Evolutionary conservation across 1,284 basidiomycete species (phyloP).

Genomic region (Fomitopsis schrenkii): DNA sequence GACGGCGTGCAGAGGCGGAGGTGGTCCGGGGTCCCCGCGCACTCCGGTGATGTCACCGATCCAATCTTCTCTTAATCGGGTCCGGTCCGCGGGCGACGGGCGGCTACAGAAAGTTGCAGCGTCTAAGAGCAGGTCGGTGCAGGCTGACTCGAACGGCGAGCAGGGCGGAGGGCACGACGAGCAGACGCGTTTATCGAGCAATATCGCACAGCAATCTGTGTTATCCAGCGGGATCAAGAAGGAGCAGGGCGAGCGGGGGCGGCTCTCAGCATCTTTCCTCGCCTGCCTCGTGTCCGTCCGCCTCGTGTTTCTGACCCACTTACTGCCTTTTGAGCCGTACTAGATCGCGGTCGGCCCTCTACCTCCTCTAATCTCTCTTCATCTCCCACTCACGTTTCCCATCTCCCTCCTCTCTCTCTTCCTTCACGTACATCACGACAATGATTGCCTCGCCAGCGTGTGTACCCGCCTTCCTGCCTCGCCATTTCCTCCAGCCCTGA

Average conservation of each 20-base stretch:
- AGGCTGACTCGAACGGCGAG: conserved; percentile 5
- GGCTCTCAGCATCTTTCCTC: conserved; percentile 10
- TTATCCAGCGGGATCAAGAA: conserved; percentile 12
- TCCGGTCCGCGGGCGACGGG: background rate
- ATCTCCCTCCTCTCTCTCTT: conserved; percentile 4
- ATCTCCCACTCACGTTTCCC: conserved; percentile 11
- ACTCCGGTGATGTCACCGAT: background rate
- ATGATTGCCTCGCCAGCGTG: conserved; percentile 82
- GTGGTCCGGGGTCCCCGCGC: too few relatives aligned
- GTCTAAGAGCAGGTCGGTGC: background rate
- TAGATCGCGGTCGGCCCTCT: conserved; percentile 15
- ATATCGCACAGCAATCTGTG: conserved; percentile 12
- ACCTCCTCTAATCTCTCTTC: conserved; percentile 6
- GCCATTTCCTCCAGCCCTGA: conserved; percentile 26
- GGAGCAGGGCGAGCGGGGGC: conserved; percentile 3
- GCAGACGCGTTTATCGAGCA: background rate
- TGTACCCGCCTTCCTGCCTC: conserved; percentile 30
- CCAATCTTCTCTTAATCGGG: background rate
- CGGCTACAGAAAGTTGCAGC: too few relatives aligned
- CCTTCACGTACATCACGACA: conserved; percentile 13
- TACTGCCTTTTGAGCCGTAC: conserved; percentile 16
- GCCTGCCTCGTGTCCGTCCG: conserved; percentile 25
- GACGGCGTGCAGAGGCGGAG: background rate
- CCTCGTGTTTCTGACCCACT: conserved; percentile 19
- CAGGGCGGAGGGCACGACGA: conserved; percentile 11